Evolutionary conservation across 2,329 filamentous ascomycete genomes (phyloP).

Genomic region (Gaeumannomyces tritici): DNA sequence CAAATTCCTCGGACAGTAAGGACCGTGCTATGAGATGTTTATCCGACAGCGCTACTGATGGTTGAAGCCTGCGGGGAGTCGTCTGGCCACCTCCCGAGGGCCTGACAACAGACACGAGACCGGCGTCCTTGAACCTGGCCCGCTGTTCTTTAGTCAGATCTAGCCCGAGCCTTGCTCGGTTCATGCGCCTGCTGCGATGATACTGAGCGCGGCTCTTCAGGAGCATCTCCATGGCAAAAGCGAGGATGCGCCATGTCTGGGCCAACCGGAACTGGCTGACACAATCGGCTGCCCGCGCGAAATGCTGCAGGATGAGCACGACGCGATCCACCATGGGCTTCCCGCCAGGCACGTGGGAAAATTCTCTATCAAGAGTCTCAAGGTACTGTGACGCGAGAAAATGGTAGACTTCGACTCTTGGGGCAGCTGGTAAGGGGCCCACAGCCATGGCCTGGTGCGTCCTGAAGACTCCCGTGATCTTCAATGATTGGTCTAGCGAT

Average conservation of each 20-base stretch:
- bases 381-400: slow-evolving; percentile 49
- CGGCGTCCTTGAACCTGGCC: neutral
- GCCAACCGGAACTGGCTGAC: slow-evolving; percentile 49
- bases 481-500: slow-evolving; percentile 47
- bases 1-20: slow-evolving; percentile 44
- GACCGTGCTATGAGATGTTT: slow-evolving; percentile 27
- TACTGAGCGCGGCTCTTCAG: slow-evolving; percentile 45
- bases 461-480: slow-evolving; percentile 45
- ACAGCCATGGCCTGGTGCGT: slow-evolving; percentile 55
- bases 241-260: slow-evolving; percentile 54
- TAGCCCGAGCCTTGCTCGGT: slow-evolving; percentile 24
- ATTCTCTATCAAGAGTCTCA: slow-evolving; percentile 36
- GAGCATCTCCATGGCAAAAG: slow-evolving; percentile 44
- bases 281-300: slow-evolving; percentile 46
- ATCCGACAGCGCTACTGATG: slow-evolving; percentile 23
- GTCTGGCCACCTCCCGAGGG: slow-evolving; percentile 20
- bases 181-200: slow-evolving; percentile 41
- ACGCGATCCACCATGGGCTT: slow-evolving; percentile 37
- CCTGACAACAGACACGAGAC: neutral
- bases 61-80: slow-evolving; percentile 24
- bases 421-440: slow-evolving; percentile 43
- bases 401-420: slow-evolving; percentile 41
- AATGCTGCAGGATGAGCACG: slow-evolving; percentile 41
- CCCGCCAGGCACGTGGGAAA: slow-evolving; percentile 29
- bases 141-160: neutral